Base-by-base conservation (phyloP, 495 filamentous ascomycete species). In the Bryoglossum gracile region DNA sequence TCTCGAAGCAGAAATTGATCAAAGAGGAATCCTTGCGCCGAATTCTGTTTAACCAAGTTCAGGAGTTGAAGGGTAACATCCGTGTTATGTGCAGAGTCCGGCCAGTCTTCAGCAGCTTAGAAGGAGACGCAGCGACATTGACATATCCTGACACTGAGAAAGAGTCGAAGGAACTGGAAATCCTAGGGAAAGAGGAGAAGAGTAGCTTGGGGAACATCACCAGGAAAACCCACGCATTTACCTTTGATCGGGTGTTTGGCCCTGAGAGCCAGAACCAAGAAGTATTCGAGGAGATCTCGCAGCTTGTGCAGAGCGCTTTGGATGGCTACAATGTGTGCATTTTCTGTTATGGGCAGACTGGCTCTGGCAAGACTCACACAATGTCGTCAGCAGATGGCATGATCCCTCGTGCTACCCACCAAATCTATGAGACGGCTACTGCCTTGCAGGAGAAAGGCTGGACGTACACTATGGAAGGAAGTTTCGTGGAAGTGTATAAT, bases 241-340 rank as follows among this genome's bases (percentile, higher is more conserved):
- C 82, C 34, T 99, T 97, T 62, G 92, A 99, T 60, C 84, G 89
- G 5, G 91, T 97, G 0, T 99, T 99, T 63, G 78, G 80, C 0
- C 89, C 89, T 0, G 58, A 65, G 1, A 75, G 82, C 5, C 75
- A 82, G 56, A 99, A 99, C 60, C 73, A 75, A 19, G 84, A 95
- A 48, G 82, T 99, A 6, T 99, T 97, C 62, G 90, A 88, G 48
- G 92, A 96, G 60, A 97, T 97, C 67, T 92, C 87, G 49, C 94
- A 99, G 58, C 78, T 99, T 18, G 89, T 99, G 10, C 92, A 99
- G 68, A 89, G 84, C 54, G 94, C 94, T 1, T 72, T 99, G 37
- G 92, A 99, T 62, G 92, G 92, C 13, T 97, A 96, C 67, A 99
- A 99, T 61, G 92, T 99, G 26, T 96, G 91, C 66, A 97, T 99